Base-by-base conservation (phyloP, 805 yeast genomes). In the Candida palmyrensis region DNA sequence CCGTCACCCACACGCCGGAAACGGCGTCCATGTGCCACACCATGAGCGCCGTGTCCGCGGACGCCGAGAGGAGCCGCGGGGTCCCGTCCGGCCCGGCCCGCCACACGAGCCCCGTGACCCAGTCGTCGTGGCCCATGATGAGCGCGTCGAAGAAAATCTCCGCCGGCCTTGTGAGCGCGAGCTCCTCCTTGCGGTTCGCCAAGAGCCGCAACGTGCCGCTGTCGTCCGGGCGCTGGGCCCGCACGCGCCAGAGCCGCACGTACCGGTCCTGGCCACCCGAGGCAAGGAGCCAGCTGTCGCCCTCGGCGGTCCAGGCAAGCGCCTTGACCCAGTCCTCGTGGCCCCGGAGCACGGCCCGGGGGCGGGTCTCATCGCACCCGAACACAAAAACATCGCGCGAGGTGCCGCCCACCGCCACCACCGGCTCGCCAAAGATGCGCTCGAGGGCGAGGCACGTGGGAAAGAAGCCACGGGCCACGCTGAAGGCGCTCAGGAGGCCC, bases 71-170 rank as follows among this genome's bases (percentile, higher is more conserved):
- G 20, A 92, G 63, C 41, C 73, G 75, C n/a, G n/a, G n/a, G n/a
- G n/a, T n/a, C n/a, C n/a, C n/a, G 5, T 62, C 53, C 20, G 55
- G 55, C 4, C 33, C 22, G 5, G 33, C 17, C 8, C 30, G 21
- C 97, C 98, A 92, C 35, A 71, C 65, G 29, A 92, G 64, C 7
- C 86, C 77, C 2, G 90, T 77, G 17, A 94, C 80, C 98, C 98
- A 92, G 55, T 92, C 99, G 53, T 92, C 99, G 57, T 92, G 98
- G 6, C 98, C 99, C 82, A 92, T 81, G 17, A 92, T 77, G 39
- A 92, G 73, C 0, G 98, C 96, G 49, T 94, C 99, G 50, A 89
- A 87, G 41, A 87, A 77, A 16, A 31, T 16, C 15, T 31, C 34
- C 7, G 25, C 21, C 7, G 20, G 7, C 7, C 13, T 5, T 6